phyloP scores from a whole-genome alignment of 352 stramenopile genomes.

The Globisporangium irregulare region DNA sequence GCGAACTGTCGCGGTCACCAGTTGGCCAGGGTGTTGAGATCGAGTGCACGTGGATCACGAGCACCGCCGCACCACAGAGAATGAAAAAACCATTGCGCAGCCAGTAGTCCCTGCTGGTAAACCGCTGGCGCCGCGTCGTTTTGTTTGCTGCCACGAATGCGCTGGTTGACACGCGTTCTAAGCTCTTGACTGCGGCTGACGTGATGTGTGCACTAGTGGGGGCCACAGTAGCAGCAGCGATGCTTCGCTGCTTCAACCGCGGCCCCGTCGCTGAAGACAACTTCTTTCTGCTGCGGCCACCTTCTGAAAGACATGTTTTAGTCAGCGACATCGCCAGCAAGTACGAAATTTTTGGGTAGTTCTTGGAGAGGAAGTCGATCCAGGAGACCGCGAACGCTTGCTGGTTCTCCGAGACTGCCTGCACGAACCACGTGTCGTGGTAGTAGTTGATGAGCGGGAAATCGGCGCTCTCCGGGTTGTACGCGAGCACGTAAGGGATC shows the following conservation, averaged over 20 bases:
- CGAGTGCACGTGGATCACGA: neutral
- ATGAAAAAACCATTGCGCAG: neutral
- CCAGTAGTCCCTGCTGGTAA: neutral
- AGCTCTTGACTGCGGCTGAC: neutral
- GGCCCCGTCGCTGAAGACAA: neutral
- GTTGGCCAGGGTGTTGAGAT: no score
- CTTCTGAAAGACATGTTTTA: constrained; percentile 1
- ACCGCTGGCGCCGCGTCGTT: neutral
- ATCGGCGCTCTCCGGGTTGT: constrained; percentile 1
- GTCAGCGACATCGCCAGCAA: neutral
- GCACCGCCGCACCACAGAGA: neutral
- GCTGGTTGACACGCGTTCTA: neutral
- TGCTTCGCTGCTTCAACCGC: neutral
- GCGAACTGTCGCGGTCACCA: no score
- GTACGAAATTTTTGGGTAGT: constrained; percentile 4
- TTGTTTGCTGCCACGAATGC: neutral
- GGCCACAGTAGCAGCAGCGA: neutral
- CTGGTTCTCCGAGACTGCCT: constrained; percentile 6
- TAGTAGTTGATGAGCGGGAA: constrained; percentile 17
- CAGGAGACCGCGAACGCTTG: constrained; percentile 8
- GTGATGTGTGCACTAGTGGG: neutral
- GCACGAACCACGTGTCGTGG: constrained; percentile 12
- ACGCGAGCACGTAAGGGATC: constrained; percentile 5
- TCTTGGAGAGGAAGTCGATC: constrained; percentile 11
- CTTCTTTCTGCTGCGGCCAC: neutral